phyloP scores from a whole-genome alignment of 1,284 basidiomycete species.

The Sporisorium exsertum region DNA sequence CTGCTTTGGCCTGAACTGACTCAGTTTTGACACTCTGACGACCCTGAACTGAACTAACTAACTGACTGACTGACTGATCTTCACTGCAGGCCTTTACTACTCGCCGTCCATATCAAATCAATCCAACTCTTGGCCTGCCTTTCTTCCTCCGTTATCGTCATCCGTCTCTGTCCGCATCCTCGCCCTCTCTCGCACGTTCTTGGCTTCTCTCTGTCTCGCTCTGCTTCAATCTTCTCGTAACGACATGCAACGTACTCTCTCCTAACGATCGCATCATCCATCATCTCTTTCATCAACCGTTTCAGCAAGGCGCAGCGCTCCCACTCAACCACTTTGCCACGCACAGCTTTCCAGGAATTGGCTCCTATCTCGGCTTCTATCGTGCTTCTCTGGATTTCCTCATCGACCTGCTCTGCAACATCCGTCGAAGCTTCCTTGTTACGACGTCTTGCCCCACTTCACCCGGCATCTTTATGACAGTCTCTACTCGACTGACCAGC shows the following conservation, averaged over 20 bases:
- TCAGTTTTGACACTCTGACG: not conserved
- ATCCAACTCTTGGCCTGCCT: not conserved
- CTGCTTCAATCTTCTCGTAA: not conserved
- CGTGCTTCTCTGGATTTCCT: not conserved
- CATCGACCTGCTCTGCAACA: not conserved
- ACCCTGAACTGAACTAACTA: too few relatives aligned
- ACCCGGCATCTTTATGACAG: too few relatives aligned
- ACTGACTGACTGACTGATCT: too few relatives aligned
- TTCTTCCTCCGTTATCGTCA: not conserved
- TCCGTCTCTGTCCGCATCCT: not conserved
- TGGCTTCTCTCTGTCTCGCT: not conserved
- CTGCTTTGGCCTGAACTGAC: not conserved
- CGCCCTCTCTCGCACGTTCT: not conserved
- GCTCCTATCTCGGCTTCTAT: not conserved
- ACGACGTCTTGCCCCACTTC: too few relatives aligned
- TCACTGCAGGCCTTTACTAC: not conserved
- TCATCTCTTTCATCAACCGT: not conserved
- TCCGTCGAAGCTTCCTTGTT: not conserved
- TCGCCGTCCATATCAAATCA: not conserved
- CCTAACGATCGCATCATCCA: not conserved
- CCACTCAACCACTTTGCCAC: not conserved
- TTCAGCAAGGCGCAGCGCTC: not conserved
- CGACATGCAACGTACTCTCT: conserved; percentile 5
- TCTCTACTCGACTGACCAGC: too few relatives aligned
- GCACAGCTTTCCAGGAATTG: not conserved